Evolutionary conservation across 345 rosid genomes (phyloP), one percentile per base, ranked within the genome.

Genomic region (Schrenkiella parvula): DNA sequence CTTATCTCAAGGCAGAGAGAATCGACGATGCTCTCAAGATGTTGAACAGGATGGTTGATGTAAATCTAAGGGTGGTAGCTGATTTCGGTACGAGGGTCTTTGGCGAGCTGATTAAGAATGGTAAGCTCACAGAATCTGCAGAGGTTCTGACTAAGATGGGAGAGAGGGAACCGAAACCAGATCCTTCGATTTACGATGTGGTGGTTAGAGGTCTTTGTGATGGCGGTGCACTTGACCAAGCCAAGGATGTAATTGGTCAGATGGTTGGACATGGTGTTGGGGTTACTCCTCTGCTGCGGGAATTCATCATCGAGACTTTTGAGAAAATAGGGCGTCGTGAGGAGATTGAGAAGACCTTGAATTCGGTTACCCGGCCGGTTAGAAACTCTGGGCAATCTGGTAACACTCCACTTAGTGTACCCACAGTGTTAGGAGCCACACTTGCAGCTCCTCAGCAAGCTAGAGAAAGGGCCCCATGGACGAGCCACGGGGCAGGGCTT

Each of bases 161-260:
- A 25, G 90, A 85, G 78, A 88, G 74, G 80, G 98, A 95, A 70
- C 96, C 96, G 48, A 95, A 95, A 78, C 98, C 99, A 11, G 99
- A 95, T 69, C 80, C 88, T 38, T 65, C 84, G 10, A 68, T 93
- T 42, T 95, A 89, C 78, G 97, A 88, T 81, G 88, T 86, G 47
- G 96, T 95, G 68, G 83, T 88, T 59, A 82, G 90, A 70, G 97
- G 97, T 41, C 88, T 95, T 28, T 89, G 93, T 69, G 72, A 82
- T 75, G 89, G 79, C 70, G 83, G 72, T 77, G 87, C 84, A 75
- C 78, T 90, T 58, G 97, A 60, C 54, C 21, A 51, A 66, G 87
- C 81, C 73, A 72, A 73, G 77, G 88, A 80, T 68, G 78, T 87
- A 19, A 31, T 88, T 56, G 86, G 84, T 70, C 88, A 89, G 78